Evolutionary conservation across 495 filamentous ascomycete genomes (phyloP).

Genomic region (Apodospora peruviana): DNA sequence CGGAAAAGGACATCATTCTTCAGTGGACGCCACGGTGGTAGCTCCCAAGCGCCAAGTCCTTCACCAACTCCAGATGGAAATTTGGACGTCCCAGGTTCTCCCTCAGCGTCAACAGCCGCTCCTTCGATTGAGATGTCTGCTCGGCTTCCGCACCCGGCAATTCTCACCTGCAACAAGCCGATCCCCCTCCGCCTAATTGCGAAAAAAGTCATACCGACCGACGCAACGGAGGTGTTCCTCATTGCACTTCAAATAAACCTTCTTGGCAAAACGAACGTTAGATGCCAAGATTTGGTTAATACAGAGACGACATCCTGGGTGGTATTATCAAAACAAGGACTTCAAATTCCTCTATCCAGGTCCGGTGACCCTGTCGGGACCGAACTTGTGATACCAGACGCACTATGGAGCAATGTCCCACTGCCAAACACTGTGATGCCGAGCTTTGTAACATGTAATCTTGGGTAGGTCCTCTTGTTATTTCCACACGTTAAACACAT

Average conservation of each 20-base stretch:
- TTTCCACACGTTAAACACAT: background rate
- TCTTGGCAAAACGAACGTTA: constrained; percentile 69
- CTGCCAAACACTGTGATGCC: constrained; percentile 83
- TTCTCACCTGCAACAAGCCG: constrained; percentile 81
- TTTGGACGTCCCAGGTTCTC: background rate
- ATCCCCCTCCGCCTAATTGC: constrained; percentile 75
- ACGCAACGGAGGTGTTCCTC: constrained; percentile 60
- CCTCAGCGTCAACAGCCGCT: constrained; percentile 8
- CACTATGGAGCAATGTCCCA: constrained; percentile 60
- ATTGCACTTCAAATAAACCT: constrained; percentile 75
- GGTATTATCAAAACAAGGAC: constrained; percentile 59
- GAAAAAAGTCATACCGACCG: constrained; percentile 61
- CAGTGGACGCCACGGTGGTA: constrained; percentile 10
- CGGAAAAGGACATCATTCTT: constrained; percentile 55
- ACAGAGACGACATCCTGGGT: constrained; percentile 65
- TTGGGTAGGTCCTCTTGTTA: constrained; percentile 36
- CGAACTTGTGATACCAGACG: constrained; percentile 61
- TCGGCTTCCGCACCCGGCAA: constrained; percentile 79
- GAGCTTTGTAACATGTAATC: constrained; percentile 83
- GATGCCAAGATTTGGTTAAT: constrained; percentile 63
- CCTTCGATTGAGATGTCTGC: constrained; percentile 63
- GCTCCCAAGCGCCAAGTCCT: background rate
- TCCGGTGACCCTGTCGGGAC: constrained; percentile 54
- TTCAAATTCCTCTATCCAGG: constrained; percentile 54
- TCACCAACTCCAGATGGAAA: background rate